Evolutionary conservation across 352 stramenopile genomes (phyloP), one percentile per base, ranked within the genome.

Genomic region (Globisporangium sylvaticum): DNA sequence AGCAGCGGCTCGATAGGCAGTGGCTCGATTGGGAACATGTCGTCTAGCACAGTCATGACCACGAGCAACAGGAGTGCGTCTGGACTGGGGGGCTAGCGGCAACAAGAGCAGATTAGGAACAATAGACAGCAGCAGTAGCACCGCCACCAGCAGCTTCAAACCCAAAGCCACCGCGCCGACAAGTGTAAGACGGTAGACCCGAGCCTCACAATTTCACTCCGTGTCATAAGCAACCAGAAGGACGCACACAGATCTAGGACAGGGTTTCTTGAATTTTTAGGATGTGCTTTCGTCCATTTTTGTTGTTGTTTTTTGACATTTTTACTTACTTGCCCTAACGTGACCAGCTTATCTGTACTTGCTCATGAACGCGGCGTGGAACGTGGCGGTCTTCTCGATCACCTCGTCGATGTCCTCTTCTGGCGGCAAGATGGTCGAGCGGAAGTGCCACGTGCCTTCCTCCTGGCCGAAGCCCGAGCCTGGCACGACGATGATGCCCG

Each of bases 351-450:
- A 95, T 73, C 89, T 87, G 83, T 98, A 99, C 75, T 93, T 93
- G 67, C 88, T 76, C 81, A 99, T 98, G 80, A 99, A 99, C 50
- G 86, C 77, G 25, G 90, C 78, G 79, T 99, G 97, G 83, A 99
- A 99, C 67, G 88, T 88, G 69, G 83, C 79, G 32, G 98, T 98
- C 58, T 91, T 91, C 71, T 97, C 84, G 52, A 99, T 97, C 68
- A 99, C 96, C 67, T 94, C 78, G 55, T 97, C 90, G 62, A 99
- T 96, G 57, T 96, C 88, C 15, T 98, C 94, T 73, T 99, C 96
- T 1, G 95, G 87, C n/a, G 97, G 97, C 67, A 99, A 77, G 68
- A 99, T 99, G 46, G 98, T 99, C 15, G 97, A 99, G 58, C 98
- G 93, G 78, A 99, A 99, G 82, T 99, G 97, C 84, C 90, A 99